phyloP scores from a whole-genome alignment of 2,329 filamentous ascomycete species.

The Aureobasidium sp. region DNA sequence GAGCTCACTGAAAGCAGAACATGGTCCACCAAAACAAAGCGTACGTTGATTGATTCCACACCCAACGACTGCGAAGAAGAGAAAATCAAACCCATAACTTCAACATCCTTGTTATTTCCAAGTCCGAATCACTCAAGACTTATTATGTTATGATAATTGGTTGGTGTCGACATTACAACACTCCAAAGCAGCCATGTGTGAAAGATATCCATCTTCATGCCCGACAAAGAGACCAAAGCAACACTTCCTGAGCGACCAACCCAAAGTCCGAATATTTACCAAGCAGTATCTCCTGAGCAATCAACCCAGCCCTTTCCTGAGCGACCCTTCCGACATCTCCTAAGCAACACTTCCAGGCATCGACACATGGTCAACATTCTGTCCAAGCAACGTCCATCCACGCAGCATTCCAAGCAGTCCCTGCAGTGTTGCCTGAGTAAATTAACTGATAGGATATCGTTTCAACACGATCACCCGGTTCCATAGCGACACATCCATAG shows the following conservation, averaged over 20 bases:
- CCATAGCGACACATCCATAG: background rate
- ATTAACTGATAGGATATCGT: background rate
- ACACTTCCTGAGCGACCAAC: background rate
- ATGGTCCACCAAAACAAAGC: background rate
- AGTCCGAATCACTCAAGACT: background rate
- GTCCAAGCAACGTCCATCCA: background rate
- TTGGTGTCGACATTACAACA: background rate
- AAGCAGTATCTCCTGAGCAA: constrained; percentile 6
- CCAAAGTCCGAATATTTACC: background rate
- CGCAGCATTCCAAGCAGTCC: background rate
- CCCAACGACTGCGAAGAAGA: background rate
- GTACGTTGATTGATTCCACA: background rate
- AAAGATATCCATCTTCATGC: background rate
- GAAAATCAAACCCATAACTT: background rate
- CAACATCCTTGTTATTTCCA: background rate
- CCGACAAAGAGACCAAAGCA: background rate
- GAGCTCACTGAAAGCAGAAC: background rate
- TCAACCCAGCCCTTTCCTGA: background rate
- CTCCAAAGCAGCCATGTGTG: constrained; percentile 3
- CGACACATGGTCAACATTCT: background rate
- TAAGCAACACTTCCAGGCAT: background rate
- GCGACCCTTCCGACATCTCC: background rate
- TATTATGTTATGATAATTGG: background rate
- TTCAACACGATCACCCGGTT: background rate
- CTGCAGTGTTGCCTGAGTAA: background rate